Base-by-base conservation (phyloP, 352 stramenopile genomes). In the Albugo candida region DNA sequence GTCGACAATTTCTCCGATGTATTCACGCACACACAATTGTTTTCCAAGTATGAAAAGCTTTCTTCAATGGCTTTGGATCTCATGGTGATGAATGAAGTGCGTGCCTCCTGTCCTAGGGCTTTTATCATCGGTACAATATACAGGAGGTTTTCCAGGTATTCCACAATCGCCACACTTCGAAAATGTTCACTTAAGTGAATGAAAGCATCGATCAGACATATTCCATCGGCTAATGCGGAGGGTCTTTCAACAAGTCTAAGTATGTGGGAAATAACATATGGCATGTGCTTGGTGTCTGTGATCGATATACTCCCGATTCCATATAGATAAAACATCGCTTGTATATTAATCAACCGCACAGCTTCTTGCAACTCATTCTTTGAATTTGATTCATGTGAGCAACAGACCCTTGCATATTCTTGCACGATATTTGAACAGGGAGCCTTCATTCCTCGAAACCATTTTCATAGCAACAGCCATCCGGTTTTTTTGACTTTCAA, bases 321-420 rank as follows among this genome's bases (percentile, higher is more conserved):
- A 51, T 85, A 85, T 3, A 49, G 59, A 0, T 60, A 64, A 2
- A 85, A 46, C 73, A 85, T 83, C 46, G 80, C 70, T 60, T 83
- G 70, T 14, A 85, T 80, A 18, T 83, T 58, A 69, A 85, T 83
- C 20, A 83, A 49, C 10, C 70, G 66, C 17, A 81, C 56, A 45
- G 73, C 63, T 44, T 82, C 68, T 60, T 79, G 51, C 14, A 85
- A 63, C 38, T 64, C 61, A 50, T 79, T 61, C 27, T 65, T 56
- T 2, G 58, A 58, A 4, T 55, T 53, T 1, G 70, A 61, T n/a
- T 67, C 61, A 67, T 65, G 81, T 10, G 36, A 43, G 12, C 58
- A 54, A 13, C 52, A 63, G 4, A 52, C 40, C 20, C 56, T 59
- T 5, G 63, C 70, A 45, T 67, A 81, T 3, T 44, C 40, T 41